These are phyloP conservation scores for Panicum virgatum DNA, from an alignment of 202 grass and related monocot genomes.

Conservation along the genomic window DNA sequence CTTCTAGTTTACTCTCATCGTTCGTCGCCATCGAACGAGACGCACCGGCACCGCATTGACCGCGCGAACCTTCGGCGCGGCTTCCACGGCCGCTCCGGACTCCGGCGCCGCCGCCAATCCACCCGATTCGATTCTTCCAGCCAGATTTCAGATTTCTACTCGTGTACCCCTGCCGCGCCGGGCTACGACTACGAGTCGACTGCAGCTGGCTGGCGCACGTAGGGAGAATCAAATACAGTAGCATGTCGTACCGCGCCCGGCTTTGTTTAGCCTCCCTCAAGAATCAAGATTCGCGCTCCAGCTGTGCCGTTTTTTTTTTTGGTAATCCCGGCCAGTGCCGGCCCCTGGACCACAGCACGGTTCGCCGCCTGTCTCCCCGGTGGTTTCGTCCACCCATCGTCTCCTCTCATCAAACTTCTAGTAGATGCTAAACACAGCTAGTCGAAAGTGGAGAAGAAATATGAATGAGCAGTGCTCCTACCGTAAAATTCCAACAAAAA, in stretches of 20 bases:
- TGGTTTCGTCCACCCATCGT: neutral
- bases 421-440: neutral
- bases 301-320: constrained; percentile 30
- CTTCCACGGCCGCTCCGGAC: constrained; percentile 14
- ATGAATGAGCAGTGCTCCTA: too few relatives aligned
- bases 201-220: constrained; percentile 28
- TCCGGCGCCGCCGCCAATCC: neutral
- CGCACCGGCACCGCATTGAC: neutral
- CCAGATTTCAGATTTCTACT: too few relatives aligned
- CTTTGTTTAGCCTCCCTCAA: neutral
- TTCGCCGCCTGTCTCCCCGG: neutral
- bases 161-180: too few relatives aligned
- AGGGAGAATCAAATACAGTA: neutral
- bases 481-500: too few relatives aligned
- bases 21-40: neutral
- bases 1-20: too few relatives aligned
- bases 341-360: neutral
- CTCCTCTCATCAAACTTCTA: neutral
- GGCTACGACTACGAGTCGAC: constrained; percentile 34
- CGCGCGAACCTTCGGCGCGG: constrained; percentile 41
- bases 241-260: neutral
- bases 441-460: too few relatives aligned
- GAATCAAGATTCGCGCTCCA: constrained; percentile 45
- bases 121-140: constrained; percentile 19
- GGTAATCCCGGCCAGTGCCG: neutral